Evolutionary conservation across 225 moss, liverwort and hornwort species (phyloP).

Genomic region (Bryoerythrophyllum caledonicum): DNA sequence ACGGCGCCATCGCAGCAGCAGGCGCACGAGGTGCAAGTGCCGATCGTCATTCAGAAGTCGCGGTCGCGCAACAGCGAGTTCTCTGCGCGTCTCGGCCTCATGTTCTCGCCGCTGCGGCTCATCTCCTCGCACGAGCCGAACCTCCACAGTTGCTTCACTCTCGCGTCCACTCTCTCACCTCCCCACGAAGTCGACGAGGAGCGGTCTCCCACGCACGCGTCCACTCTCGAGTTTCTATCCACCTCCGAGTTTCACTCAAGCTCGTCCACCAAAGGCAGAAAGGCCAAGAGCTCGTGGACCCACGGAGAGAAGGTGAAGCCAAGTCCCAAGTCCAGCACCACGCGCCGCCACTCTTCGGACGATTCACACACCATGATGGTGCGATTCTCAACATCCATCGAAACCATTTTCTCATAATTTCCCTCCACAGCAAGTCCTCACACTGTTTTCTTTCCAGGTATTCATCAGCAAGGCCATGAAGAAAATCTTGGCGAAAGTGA

Average conservation of each 20-base stretch:
- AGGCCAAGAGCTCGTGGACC: conserved; percentile 23
- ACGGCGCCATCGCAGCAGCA: conserved; percentile 1
- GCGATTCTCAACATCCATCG: background rate
- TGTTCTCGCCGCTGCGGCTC: conserved; percentile 43
- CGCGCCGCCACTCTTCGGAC: conserved; percentile 33
- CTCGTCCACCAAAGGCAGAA: conserved; percentile 26
- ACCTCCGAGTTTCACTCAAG: conserved; percentile 23
- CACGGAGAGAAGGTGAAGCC: conserved; percentile 10
- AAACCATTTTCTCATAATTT: background rate
- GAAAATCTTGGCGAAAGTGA: conserved; percentile 44
- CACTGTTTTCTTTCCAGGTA: conserved; percentile 26
- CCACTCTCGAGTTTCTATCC: conserved; percentile 31
- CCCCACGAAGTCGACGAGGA: conserved; percentile 22
- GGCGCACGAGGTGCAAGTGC: conserved; percentile 18
- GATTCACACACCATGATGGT: conserved; percentile 42
- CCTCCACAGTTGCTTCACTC: conserved; percentile 26
- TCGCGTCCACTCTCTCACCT: conserved; percentile 30
- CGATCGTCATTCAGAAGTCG: conserved; percentile 29
- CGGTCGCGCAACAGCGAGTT: conserved; percentile 46
- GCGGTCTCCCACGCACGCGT: conserved; percentile 18
- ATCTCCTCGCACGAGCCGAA: conserved; percentile 36
- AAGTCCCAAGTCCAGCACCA: conserved; percentile 27
- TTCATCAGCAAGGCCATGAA: conserved; percentile 49
- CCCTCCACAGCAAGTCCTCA: background rate
- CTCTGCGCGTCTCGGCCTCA: conserved; percentile 48